These are phyloP conservation scores for Pseudocercospora fijiensis DNA, from an alignment of 2,329 filamentous ascomycete genomes.

Conservation along the genomic window DNA sequence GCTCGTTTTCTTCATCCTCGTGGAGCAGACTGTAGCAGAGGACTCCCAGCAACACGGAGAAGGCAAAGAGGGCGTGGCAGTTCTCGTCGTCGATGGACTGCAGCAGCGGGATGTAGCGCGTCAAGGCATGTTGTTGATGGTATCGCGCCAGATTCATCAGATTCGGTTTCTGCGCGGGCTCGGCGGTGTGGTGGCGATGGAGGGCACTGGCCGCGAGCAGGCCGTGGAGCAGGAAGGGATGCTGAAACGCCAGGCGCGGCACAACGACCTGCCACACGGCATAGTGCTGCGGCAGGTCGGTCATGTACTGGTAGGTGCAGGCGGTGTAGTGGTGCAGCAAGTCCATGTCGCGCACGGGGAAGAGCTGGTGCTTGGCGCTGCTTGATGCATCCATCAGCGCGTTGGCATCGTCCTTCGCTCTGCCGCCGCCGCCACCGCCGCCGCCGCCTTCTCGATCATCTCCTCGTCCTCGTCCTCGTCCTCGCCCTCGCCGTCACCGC, in stretches of 20 bases:
- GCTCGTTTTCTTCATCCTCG: slow-evolving; percentile 9
- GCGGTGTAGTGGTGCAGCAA: slow-evolving; percentile 30
- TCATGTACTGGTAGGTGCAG: slow-evolving; percentile 19
- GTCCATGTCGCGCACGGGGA: slow-evolving; percentile 28
- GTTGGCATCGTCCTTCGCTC: slow-evolving; percentile 13
- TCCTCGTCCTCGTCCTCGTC: too few relatives aligned
- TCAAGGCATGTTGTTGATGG: slow-evolving; percentile 29
- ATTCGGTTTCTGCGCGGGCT: slow-evolving; percentile 12
- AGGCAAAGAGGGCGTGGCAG: slow-evolving; percentile 27
- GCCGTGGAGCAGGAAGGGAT: slow-evolving; percentile 27
- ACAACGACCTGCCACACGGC: slow-evolving; percentile 21
- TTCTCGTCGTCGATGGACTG: slow-evolving; percentile 27
- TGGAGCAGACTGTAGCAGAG: slow-evolving; percentile 24
- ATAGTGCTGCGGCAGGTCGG: slow-evolving; percentile 13
- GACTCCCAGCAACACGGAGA: slow-evolving; percentile 21
- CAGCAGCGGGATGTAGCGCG: slow-evolving; percentile 25
- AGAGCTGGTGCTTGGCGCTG: slow-evolving; percentile 19
- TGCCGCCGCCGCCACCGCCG: too few relatives aligned
- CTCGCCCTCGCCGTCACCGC: not conserved
- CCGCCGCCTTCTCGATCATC: too few relatives aligned
- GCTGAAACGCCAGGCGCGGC: slow-evolving; percentile 22
- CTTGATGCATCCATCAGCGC: slow-evolving; percentile 3
- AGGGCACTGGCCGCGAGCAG: slow-evolving; percentile 23
- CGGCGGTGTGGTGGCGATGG: slow-evolving; percentile 18
- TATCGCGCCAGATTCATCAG: slow-evolving; percentile 26